Percentiles rank a stretch among this genome's conserved stretches.
Conservation (phyloP, 2,329 filamentous ascomycete genomes). For the Leptoxyphium fumago region DNA sequence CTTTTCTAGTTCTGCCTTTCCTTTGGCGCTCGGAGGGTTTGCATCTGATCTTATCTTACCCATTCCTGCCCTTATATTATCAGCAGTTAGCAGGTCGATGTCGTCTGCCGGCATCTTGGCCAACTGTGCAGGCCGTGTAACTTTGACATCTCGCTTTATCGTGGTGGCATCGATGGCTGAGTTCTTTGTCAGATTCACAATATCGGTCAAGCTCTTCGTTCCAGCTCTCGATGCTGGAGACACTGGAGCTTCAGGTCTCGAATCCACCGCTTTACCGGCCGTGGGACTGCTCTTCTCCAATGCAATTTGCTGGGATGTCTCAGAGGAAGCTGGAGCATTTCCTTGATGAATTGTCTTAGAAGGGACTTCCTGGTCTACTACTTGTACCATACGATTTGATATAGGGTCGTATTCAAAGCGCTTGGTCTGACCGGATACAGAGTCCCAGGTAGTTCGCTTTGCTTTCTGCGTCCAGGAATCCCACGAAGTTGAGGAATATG, state of each 20-base stretch:
- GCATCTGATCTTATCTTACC: conserved; percentile 14
- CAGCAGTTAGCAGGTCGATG: conserved; percentile 27
- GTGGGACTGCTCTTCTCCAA: not conserved
- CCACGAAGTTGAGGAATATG: conserved; percentile 15
- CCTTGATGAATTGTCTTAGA: not conserved
- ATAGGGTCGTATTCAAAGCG: conserved; percentile 24
- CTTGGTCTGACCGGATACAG: conserved; percentile 13
- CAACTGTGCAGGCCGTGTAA: conserved; percentile 11
- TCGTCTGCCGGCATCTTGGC: conserved; percentile 23
- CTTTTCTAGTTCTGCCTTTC: not conserved
- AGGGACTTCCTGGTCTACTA: conserved; percentile 2
- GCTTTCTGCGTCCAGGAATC: conserved; percentile 18
- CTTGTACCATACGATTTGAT: conserved; percentile 21
- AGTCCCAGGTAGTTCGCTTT: conserved; percentile 18
- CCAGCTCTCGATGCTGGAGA: conserved; percentile 6
- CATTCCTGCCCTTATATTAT: conserved; percentile 29
- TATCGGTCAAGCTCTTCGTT: conserved; percentile 9
- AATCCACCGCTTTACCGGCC: conserved; percentile 3
- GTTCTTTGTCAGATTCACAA: conserved; percentile 13
- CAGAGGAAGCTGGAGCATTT: not conserved
- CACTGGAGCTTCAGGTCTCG: conserved; percentile 7
- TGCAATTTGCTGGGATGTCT: not conserved
- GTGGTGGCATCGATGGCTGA: conserved; percentile 3
- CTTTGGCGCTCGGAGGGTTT: too few relatives aligned
- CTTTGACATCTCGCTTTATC: not conserved